Evolutionary conservation across 2,329 filamentous ascomycete genomes (phyloP).

Genomic region (Cladosporium phlei): DNA sequence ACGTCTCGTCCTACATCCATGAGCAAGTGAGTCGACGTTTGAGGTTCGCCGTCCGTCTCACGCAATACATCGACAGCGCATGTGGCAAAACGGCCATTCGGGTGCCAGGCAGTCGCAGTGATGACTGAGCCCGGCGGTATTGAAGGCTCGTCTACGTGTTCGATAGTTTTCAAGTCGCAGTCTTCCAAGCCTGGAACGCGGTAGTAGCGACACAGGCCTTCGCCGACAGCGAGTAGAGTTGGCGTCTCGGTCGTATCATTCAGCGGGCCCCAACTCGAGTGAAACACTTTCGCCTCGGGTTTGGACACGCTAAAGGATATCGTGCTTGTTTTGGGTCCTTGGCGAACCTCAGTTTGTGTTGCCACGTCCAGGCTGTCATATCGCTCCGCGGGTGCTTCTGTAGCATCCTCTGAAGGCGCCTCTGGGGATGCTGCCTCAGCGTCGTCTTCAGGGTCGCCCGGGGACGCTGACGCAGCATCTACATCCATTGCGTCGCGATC

Average conservation of each 20-base stretch:
- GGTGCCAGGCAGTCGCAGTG: constrained; percentile 33
- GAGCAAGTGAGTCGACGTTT: constrained; percentile 21
- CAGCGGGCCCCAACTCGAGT: constrained; percentile 30
- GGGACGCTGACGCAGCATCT: constrained; percentile 28
- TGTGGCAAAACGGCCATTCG: constrained; percentile 27
- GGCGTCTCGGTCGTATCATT: constrained; percentile 19
- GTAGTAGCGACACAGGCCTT: constrained; percentile 32
- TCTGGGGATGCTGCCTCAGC: constrained; percentile 25
- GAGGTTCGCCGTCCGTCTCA: constrained; percentile 19
- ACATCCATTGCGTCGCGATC: constrained; percentile 43
- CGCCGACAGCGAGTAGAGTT: constrained; percentile 30
- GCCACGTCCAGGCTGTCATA: constrained; percentile 31
- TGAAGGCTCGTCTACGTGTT: constrained; percentile 25
- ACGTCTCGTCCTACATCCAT: constrained; percentile 23
- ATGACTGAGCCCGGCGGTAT: constrained; percentile 25
- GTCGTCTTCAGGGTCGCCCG: constrained; percentile 25
- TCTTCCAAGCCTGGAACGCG: constrained; percentile 23
- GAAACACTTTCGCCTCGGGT: constrained; percentile 25
- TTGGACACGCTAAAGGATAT: constrained; percentile 31
- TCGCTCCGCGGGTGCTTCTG: constrained; percentile 24
- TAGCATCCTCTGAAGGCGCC: constrained; percentile 23
- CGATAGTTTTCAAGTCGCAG: constrained; percentile 20
- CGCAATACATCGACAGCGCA: constrained; percentile 27
- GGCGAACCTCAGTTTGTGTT: constrained; percentile 32
- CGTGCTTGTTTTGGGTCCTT: constrained; percentile 30